Conservation (phyloP, 495 filamentous ascomycete genomes). For the Xylaria longipes region DNA sequence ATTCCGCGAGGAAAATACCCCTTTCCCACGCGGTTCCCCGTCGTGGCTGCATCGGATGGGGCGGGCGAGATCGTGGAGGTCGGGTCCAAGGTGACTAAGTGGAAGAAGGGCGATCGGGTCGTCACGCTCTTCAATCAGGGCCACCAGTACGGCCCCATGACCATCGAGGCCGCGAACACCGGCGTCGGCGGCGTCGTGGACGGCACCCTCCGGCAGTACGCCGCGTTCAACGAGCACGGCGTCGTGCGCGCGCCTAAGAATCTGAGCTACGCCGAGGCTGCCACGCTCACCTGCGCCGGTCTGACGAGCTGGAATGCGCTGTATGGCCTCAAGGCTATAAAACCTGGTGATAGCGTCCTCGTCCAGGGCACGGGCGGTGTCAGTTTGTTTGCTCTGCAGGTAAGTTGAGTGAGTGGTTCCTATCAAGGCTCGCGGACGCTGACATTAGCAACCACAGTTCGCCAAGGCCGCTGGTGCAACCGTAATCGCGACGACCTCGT, state of each 20-base stretch:
- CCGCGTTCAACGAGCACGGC: conserved; percentile 70
- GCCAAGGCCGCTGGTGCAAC: conserved; percentile 82
- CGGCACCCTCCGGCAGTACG: conserved; percentile 76
- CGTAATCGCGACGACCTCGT: conserved; percentile 83
- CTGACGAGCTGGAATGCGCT: conserved; percentile 85
- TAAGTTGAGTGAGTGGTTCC: conserved; percentile 35
- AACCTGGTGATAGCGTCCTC: conserved; percentile 73
- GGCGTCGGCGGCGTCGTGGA: conserved; percentile 76
- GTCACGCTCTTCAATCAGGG: conserved; percentile 80
- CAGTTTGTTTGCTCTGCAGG: conserved; percentile 76
- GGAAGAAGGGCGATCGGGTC: conserved; percentile 75
- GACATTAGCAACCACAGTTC: conserved; percentile 56
- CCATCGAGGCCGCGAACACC: conserved; percentile 47
- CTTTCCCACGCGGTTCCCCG: conserved; percentile 62
- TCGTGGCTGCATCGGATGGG: conserved; percentile 79
- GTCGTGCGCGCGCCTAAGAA: conserved; percentile 70
- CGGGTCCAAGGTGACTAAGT: conserved; percentile 69
- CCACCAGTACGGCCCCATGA: conserved; percentile 68
- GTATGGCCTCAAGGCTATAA: conserved; percentile 70
- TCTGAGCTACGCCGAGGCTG: conserved; percentile 66
- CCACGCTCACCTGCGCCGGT: conserved; percentile 74
- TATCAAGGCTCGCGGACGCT: neutral
- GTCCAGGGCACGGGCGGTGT: conserved; percentile 87
- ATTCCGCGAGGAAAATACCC: conserved; percentile 77
- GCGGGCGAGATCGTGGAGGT: conserved; percentile 74